Conservation (phyloP, 345 rosid genomes). For the Acer saccharum region DNA sequence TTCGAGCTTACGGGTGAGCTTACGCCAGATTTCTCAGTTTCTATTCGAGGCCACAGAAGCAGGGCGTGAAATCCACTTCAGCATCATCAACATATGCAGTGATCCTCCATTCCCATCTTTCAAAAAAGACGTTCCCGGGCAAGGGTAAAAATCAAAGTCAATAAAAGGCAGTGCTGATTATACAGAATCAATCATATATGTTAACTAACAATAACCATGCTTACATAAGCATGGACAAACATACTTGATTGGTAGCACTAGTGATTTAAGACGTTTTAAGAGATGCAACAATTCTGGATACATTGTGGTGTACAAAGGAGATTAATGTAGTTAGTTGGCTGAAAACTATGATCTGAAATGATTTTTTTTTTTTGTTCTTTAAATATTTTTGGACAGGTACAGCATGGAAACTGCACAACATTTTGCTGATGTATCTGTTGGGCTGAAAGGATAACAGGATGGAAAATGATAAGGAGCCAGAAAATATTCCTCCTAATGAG, state of each 20-base stretch:
- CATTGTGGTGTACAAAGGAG: neutral
- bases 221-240: neutral
- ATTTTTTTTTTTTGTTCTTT: neutral
- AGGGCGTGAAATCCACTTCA: no score
- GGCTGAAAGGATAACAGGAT: constrained; percentile 6
- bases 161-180: neutral
- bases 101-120: no score
- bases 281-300: neutral
- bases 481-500: constrained; percentile 20
- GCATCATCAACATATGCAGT: no score
- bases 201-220: neutral
- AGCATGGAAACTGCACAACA: constrained; percentile 23
- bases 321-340: neutral
- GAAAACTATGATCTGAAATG: neutral
- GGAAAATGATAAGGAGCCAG: constrained; percentile 2
- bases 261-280: neutral
- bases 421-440: constrained; percentile 5
- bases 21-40: no score
- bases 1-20: no score
- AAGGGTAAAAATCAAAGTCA: no score
- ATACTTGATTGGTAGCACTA: neutral
- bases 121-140: no score
- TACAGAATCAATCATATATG: neutral
- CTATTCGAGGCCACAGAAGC: no score
- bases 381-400: neutral